Evolutionary conservation across 352 stramenopile species (phyloP).

Genomic region (Achlya hypogyna): DNA sequence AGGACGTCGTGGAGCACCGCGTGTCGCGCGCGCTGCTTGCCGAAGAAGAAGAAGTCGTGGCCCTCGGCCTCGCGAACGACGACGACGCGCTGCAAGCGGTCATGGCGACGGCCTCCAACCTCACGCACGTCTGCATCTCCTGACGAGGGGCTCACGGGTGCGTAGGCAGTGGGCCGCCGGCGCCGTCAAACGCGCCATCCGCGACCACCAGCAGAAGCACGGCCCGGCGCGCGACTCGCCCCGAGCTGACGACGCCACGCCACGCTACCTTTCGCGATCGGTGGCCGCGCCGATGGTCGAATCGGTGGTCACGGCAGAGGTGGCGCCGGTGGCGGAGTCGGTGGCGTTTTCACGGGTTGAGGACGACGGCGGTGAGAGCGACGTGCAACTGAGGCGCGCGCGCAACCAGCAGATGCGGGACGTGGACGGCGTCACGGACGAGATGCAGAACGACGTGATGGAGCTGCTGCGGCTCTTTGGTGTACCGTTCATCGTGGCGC

Average conservation of each 20-base stretch:
- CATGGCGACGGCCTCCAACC: constrained; percentile 71
- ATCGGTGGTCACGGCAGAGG: too few relatives aligned
- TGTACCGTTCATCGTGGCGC: constrained; percentile 97
- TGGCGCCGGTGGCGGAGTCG: too few relatives aligned
- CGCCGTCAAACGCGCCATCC: constrained; percentile 54
- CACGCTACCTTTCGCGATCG: background rate
- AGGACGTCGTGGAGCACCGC: background rate
- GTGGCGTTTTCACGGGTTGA: background rate
- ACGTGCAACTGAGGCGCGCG: constrained; percentile 65
- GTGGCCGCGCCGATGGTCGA: too few relatives aligned
- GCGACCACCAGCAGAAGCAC: constrained; percentile 34
- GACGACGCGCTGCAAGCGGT: constrained; percentile 67
- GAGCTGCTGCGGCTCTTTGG: constrained; percentile 95
- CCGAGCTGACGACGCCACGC: background rate
- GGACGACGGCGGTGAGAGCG: background rate
- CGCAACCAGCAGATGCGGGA: constrained; percentile 79
- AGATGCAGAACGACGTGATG: constrained; percentile 97
- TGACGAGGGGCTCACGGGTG: background rate
- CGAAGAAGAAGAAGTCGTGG: constrained; percentile 7
- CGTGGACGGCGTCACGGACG: constrained; percentile 91
- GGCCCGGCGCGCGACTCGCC: too few relatives aligned
- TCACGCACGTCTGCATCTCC: constrained; percentile 33
- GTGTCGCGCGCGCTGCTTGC: background rate
- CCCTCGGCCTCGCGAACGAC: constrained; percentile 26
- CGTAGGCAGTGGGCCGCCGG: constrained; percentile 72